These are phyloP conservation scores for Teunomyces atbi DNA, from an alignment of 805 yeast species.

Conservation along the genomic window DNA sequence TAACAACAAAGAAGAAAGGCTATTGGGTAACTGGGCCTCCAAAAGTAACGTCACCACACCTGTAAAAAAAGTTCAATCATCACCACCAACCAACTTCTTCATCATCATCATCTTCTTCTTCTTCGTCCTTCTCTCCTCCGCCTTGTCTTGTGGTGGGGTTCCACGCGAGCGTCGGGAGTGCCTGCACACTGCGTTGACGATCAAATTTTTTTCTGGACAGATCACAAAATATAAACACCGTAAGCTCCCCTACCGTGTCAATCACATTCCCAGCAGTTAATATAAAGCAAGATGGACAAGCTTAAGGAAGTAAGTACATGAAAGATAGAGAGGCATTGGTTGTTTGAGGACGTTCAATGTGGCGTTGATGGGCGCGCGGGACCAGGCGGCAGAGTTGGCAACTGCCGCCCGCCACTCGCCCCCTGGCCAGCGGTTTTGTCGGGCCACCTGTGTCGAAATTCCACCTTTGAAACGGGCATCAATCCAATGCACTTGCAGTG, in stretches of 20 bases:
- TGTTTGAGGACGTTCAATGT: too few relatives aligned
- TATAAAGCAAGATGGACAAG: constrained; percentile 47
- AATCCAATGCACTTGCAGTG: neutral
- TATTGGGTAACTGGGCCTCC: too few relatives aligned
- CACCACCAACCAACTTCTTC: too few relatives aligned
- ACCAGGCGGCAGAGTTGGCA: neutral
- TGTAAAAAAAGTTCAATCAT: too few relatives aligned
- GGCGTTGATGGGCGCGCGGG: too few relatives aligned
- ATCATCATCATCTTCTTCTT: too few relatives aligned
- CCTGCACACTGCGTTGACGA: constrained; percentile 4
- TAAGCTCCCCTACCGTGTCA: constrained; percentile 1
- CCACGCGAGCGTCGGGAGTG: neutral
- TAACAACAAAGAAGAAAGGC: too few relatives aligned
- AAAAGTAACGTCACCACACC: too few relatives aligned
- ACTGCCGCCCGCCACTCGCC: neutral
- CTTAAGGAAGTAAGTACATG: constrained; percentile 53
- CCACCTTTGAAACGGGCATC: neutral
- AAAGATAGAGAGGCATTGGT: neutral
- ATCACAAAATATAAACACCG: constrained; percentile 11
- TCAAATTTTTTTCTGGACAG: constrained; percentile 8
- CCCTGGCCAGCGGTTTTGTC: neutral
- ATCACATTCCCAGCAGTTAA: constrained; percentile 2
- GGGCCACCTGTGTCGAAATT: too few relatives aligned
- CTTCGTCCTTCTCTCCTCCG: neutral
- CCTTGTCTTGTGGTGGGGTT: too few relatives aligned